Percentiles rank a stretch among this genome's conserved stretches.
phyloP scores from a whole-genome alignment of 257 asterid genomes.

The Eustoma russellianum region DNA sequence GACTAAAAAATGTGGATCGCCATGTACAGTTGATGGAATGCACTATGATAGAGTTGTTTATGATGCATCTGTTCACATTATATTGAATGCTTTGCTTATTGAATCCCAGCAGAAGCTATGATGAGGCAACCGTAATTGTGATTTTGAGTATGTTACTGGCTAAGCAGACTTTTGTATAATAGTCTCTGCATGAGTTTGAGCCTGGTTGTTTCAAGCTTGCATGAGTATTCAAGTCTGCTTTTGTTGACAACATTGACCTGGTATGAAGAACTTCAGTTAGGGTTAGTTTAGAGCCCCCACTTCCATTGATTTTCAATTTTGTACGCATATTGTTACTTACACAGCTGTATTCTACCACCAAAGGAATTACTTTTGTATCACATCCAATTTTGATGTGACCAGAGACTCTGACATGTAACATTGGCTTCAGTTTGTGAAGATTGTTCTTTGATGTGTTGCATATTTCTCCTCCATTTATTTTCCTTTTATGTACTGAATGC shows the following conservation, averaged over 20 bases:
- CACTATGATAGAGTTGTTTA: constrained; percentile 72
- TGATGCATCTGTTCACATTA: constrained; percentile 65
- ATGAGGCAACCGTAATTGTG: constrained; percentile 16
- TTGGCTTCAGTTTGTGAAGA: constrained; percentile 10
- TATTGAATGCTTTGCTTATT: constrained; percentile 81
- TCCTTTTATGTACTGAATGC: no score
- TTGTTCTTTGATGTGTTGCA: constrained; percentile 1
- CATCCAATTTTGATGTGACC: constrained; percentile 42
- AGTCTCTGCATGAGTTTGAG: no score
- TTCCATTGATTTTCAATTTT: constrained; percentile 19
- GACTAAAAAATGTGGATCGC: constrained; percentile 57
- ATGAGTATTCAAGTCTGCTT: no score
- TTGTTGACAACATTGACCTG: no score
- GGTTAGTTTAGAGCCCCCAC: no score
- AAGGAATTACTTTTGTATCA: constrained; percentile 22
- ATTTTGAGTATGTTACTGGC: constrained; percentile 4
- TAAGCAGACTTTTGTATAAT: no score
- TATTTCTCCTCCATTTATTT: no score
- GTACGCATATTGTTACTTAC: constrained; percentile 28
- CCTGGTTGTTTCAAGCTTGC: no score
- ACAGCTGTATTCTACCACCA: constrained; percentile 23
- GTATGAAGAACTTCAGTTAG: no score
- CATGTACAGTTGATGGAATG: constrained; percentile 86
- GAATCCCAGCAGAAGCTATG: constrained; percentile 72
- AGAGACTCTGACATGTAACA: constrained; percentile 26